phyloP scores from a whole-genome alignment of 1,284 basidiomycete species.

The Ceratobasidium sp. region DNA sequence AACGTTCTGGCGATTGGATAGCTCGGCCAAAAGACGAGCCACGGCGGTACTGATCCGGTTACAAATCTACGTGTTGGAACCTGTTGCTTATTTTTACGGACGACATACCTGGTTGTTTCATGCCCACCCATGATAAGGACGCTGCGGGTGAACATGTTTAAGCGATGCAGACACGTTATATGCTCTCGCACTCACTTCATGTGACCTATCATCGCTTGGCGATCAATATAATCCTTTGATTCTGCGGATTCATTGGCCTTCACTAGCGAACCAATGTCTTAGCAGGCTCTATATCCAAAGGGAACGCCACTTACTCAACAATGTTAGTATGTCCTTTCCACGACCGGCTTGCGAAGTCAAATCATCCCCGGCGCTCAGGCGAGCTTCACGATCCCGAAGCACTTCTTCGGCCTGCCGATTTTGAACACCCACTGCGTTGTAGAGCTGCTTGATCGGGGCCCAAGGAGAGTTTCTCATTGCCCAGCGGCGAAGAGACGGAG shows the following conservation, averaged over 20 bases:
- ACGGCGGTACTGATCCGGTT: slow-evolving; percentile 57
- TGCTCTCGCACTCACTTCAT: slow-evolving; percentile 52
- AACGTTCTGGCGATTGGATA: slow-evolving; percentile 59
- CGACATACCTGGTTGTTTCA: slow-evolving; percentile 44
- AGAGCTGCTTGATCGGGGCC: slow-evolving; percentile 55
- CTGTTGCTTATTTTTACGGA: background rate
- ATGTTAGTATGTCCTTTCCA: slow-evolving; percentile 60
- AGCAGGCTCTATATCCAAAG: background rate
- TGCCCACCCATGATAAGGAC: slow-evolving; percentile 27
- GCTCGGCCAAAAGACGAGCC: slow-evolving; percentile 74
- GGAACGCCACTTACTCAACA: slow-evolving; percentile 53
- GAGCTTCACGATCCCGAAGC: slow-evolving; percentile 48
- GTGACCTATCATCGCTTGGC: slow-evolving; percentile 54
- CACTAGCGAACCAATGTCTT: slow-evolving; percentile 46
- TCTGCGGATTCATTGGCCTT: slow-evolving; percentile 50
- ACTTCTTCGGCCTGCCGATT: slow-evolving; percentile 54
- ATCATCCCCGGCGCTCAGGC: slow-evolving; percentile 38
- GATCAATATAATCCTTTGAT: slow-evolving; percentile 51
- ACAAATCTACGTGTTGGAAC: too few relatives aligned
- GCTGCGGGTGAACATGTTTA: background rate
- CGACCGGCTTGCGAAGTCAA: slow-evolving; percentile 41
- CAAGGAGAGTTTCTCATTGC: slow-evolving; percentile 56
- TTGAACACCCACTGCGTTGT: slow-evolving; percentile 58
- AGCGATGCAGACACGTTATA: background rate
- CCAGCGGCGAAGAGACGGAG: slow-evolving; percentile 55